Conservation (phyloP, 495 filamentous ascomycete species). For the Penicillium mononematosum region DNA sequence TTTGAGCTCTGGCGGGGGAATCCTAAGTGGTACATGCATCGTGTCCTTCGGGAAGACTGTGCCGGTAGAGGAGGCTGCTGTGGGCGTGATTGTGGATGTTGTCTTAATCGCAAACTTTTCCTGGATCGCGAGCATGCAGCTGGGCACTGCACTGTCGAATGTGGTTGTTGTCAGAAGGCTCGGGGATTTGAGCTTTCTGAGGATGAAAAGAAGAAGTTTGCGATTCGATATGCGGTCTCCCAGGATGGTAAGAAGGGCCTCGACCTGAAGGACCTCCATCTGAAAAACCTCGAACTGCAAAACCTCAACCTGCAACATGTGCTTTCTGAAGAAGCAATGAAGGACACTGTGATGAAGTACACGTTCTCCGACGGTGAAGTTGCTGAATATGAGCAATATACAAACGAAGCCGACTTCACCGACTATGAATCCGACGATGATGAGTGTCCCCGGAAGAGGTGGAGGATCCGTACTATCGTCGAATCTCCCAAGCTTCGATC, state of each 20-base stretch:
- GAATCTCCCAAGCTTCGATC: neutral
- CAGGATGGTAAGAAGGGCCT: too few relatives aligned
- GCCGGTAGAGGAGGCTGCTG: constrained; percentile 8
- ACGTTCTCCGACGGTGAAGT: neutral
- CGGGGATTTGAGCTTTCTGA: neutral
- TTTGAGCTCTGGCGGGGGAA: neutral
- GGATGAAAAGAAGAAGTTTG: neutral
- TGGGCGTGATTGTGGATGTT: constrained; percentile 13
- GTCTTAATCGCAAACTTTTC: neutral
- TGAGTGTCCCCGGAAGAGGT: neutral
- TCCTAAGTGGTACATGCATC: constrained; percentile 13
- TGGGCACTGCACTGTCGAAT: constrained; percentile 16
- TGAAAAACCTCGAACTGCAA: neutral
- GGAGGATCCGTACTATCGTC: neutral
- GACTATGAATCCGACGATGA: neutral
- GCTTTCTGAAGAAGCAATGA: neutral
- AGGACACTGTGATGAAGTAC: neutral
- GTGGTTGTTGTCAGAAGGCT: constrained; percentile 7
- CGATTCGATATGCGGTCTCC: too few relatives aligned
- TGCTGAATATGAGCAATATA: neutral
- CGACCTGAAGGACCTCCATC: too few relatives aligned
- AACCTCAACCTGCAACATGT: neutral
- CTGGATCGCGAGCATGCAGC: neutral
- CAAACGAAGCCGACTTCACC: neutral
- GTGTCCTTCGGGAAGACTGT: constrained; percentile 3